These are phyloP conservation scores for Santalum album DNA, from an alignment of 164 flowering plant genomes.

Conservation along the genomic window DNA sequence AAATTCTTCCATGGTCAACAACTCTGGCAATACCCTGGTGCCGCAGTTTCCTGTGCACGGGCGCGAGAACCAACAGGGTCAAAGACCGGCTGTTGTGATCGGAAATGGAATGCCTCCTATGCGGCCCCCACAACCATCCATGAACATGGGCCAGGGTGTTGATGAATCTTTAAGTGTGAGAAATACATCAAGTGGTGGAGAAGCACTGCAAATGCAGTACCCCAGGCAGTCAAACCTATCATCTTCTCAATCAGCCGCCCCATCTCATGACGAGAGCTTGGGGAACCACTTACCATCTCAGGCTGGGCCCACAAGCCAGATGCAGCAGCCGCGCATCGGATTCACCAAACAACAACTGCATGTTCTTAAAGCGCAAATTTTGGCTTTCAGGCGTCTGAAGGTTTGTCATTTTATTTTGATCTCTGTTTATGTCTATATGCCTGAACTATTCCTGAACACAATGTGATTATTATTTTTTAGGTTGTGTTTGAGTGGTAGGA, in stretches of 20 bases:
- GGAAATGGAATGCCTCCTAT: constrained; percentile 59
- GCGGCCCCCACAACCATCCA: constrained; percentile 50
- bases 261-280: constrained; percentile 36
- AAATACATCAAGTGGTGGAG: constrained; percentile 26
- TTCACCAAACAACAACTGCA: constrained; percentile 95
- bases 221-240: constrained; percentile 49
- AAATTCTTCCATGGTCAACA: constrained; percentile 22
- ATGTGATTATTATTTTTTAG: not conserved
- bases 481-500: too few species aligned
- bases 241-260: constrained; percentile 37
- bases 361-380: constrained; percentile 94
- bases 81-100: constrained; percentile 32
- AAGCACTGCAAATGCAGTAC: constrained; percentile 48
- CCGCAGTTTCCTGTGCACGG: constrained; percentile 45
- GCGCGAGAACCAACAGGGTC: constrained; percentile 46
- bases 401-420: constrained; percentile 25
- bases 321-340: constrained; percentile 42
- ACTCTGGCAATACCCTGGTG: constrained; percentile 27
- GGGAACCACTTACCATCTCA: constrained; percentile 31
- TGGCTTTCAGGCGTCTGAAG: constrained; percentile 93
- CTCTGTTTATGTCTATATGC: too few species aligned
- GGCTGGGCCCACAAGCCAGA: constrained; percentile 32
- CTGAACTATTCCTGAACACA: too few species aligned
- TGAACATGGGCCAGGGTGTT: constrained; percentile 37
- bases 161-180: constrained; percentile 37